Evolutionary conservation across 2,329 filamentous ascomycete species (phyloP).

Genomic region (Fusarium udum): DNA sequence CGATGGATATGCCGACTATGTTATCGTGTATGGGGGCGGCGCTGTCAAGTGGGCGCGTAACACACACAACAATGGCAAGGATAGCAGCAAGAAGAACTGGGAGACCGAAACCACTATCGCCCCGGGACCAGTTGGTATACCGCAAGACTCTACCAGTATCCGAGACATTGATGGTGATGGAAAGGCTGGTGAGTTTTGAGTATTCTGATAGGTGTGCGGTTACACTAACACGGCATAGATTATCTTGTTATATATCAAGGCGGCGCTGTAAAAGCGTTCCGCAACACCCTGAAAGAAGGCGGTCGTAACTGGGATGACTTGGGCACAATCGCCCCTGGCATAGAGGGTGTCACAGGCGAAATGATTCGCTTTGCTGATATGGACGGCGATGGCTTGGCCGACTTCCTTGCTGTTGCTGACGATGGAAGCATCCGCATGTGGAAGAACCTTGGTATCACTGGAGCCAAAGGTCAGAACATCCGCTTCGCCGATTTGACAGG

Average conservation of each 20-base stretch:
- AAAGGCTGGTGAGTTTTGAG: background rate
- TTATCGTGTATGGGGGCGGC: slow-evolving; percentile 8
- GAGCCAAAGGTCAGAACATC: background rate
- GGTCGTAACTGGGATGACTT: slow-evolving; percentile 15
- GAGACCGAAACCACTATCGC: background rate
- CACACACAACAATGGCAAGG: slow-evolving; percentile 2
- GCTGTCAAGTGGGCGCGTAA: slow-evolving; percentile 1
- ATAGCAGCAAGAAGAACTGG: slow-evolving; percentile 25
- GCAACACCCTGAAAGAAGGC: slow-evolving; percentile 11
- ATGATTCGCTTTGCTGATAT: slow-evolving; percentile 33
- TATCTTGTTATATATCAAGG: slow-evolving; percentile 31
- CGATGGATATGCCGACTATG: slow-evolving; percentile 26
- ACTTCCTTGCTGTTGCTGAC: slow-evolving; percentile 22
- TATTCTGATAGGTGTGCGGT: background rate
- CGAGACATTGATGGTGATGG: background rate
- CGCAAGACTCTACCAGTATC: background rate
- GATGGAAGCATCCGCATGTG: slow-evolving; percentile 33
- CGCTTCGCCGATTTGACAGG: slow-evolving; percentile 12
- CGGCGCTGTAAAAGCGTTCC: slow-evolving; percentile 30
- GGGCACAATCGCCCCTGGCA: slow-evolving; percentile 11
- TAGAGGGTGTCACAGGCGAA: background rate
- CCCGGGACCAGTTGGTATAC: background rate
- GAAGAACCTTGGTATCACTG: slow-evolving; percentile 25
- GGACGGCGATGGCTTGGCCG: slow-evolving; percentile 25
- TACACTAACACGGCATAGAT: slow-evolving; percentile 6